Evolutionary conservation across 768 basidiomycete genomes (phyloP), one percentile per base, ranked within the genome.

Genomic region (Serpula lacrymans): DNA sequence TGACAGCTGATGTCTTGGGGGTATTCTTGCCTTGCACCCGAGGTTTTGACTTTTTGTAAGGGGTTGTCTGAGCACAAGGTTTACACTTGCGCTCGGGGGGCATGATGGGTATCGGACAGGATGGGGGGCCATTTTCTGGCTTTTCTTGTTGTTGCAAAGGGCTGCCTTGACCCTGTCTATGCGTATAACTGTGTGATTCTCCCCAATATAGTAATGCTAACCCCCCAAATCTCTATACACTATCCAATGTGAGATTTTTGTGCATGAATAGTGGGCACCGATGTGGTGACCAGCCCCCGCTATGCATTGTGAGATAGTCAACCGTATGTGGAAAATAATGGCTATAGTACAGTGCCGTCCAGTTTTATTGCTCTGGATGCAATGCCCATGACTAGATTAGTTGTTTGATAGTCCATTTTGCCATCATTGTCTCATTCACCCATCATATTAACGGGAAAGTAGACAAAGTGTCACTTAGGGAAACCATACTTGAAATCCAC

Each of bases 331-430:
- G n/a, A n/a, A n/a, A n/a, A n/a, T n/a, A n/a, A n/a, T n/a, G n/a
- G n/a, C n/a, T 76, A 78, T 52, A 80, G 80, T 51, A 78, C 77
- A 8, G 73, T 80, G 5, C 78, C 79, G 6, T 65, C 68, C 4
- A 65, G 65, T 24, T 68, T 69, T 43, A 29, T 75, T 25, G 54
- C 63, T 3, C 57, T 80, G 36, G 64, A 64, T 14, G 58, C 63
- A 26, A 72, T 80, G 49, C 77, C 78, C 6, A 69, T 71, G 49
- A 82, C 80, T 17, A 46, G 64, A 74, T 76, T 53, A 45, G 73
- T 52, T 41, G 20, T 21, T n/a, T 22, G 34, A 11, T 35, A 4
- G 24, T 6, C 8, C 12, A 39, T 27, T 35, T 46, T 22, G 42
- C 22, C 33, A 12, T 22, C 30, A 12, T 34, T 34, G 22, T n/a